Conservation (phyloP, 345 rosid genomes). For the Turnera subulata region DNA sequence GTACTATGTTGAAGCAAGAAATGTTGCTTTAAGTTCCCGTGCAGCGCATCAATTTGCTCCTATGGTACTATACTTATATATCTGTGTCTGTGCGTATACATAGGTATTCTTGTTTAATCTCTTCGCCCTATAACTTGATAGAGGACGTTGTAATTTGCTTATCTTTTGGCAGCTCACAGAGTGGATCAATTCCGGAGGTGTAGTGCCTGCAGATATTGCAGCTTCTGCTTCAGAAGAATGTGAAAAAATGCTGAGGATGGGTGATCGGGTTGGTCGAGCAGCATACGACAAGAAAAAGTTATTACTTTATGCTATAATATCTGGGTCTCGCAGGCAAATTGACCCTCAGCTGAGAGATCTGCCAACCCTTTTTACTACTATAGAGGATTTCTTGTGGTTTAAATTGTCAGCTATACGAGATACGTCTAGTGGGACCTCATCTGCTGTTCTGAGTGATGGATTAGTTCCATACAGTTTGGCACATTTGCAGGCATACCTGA, state of each 20-base stretch:
- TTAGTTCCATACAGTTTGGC: conserved; percentile 70
- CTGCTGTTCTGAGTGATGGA: conserved; percentile 65
- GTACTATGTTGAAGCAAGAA: conserved; percentile 85
- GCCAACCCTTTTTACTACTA: conserved; percentile 76
- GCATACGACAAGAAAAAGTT: conserved; percentile 92
- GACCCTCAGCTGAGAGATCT: conserved; percentile 82
- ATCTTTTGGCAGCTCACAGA: conserved; percentile 69
- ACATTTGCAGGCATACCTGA: conserved; percentile 90
- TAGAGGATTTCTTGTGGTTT: conserved; percentile 99
- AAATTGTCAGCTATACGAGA: conserved; percentile 74
- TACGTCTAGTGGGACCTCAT: conserved; percentile 49
- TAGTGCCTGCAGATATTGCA: conserved; percentile 73
- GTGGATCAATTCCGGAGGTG: conserved; percentile 86
- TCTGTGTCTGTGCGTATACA: too few relatives aligned
- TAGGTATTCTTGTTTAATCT: too few relatives aligned
- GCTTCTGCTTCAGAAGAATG: conserved; percentile 93
- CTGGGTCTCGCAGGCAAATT: conserved; percentile 89
- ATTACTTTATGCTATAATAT: conserved; percentile 80
- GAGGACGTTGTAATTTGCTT: conserved; percentile 18
- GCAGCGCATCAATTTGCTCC: conserved; percentile 87
- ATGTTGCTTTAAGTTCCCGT: conserved; percentile 72
- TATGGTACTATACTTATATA: conserved; percentile 44
- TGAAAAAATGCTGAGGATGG: conserved; percentile 87
- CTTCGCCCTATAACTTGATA: conserved; percentile 7
- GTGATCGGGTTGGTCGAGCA: conserved; percentile 89